These are phyloP conservation scores for Phytophthora foliorum DNA, from an alignment of 352 stramenopile genomes.

Conservation along the genomic window DNA sequence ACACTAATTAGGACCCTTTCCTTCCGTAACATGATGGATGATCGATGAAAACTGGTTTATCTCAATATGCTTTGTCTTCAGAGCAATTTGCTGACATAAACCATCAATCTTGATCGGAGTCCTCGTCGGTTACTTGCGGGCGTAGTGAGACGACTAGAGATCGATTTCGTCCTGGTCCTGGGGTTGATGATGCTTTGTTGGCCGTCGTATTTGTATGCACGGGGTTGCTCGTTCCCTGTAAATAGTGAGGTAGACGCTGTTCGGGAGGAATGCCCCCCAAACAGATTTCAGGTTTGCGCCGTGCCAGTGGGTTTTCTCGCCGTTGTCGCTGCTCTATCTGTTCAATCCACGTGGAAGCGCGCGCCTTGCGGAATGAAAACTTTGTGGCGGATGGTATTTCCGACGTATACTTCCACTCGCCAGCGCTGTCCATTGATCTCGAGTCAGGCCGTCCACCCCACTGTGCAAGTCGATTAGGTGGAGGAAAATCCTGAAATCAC, in stretches of 20 bases:
- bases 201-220: constrained; percentile 40
- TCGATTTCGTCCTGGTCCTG: neutral
- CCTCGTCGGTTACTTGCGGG: neutral
- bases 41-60: constrained; percentile 16
- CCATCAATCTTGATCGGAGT: neutral
- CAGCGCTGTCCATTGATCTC: constrained; percentile 61
- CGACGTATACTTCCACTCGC: constrained; percentile 72
- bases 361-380: constrained; percentile 68
- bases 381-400: constrained; percentile 66
- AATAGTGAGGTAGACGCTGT: constrained; percentile 55
- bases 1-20: constrained; percentile 8
- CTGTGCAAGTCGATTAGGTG: constrained; percentile 52
- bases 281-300: constrained; percentile 9
- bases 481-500: constrained; percentile 20
- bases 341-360: constrained; percentile 73
- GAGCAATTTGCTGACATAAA: neutral
- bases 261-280: constrained; percentile 24
- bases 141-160: constrained; percentile 18
- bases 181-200: neutral
- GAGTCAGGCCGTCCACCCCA: constrained; percentile 54
- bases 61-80: neutral
- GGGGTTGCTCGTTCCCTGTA: constrained; percentile 56
- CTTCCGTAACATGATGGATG: constrained; percentile 58
- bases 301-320: constrained; percentile 49
- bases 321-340: constrained; percentile 65